Conservation (phyloP, 371 early-diverging fungal genomes). For the Quaeritorhiza haematococci region DNA sequence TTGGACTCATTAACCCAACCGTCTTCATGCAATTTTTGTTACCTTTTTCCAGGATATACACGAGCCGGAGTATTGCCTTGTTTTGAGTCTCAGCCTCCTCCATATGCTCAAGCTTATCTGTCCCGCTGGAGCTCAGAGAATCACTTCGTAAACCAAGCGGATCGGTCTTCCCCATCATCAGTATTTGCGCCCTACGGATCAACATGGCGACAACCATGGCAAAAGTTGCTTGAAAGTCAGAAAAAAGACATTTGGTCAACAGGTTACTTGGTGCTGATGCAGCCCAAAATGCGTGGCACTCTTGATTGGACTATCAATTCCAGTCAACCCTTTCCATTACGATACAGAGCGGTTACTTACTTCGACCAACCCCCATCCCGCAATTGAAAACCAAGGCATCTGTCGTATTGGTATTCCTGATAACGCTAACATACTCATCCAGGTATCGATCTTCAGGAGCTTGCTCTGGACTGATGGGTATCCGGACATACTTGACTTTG, state of each 20-base stretch:
- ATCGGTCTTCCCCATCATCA: constrained; percentile 34
- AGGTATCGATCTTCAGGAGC: constrained; percentile 64
- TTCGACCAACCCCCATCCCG: constrained; percentile 68
- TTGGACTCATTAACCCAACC: neutral
- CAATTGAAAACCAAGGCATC: constrained; percentile 69
- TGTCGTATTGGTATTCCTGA: constrained; percentile 38
- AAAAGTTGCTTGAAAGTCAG: constrained; percentile 50
- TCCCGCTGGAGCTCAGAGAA: constrained; percentile 15
- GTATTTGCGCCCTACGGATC: constrained; percentile 52
- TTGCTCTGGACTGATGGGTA: constrained; percentile 65
- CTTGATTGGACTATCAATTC: neutral
- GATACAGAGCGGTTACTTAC: constrained; percentile 34
- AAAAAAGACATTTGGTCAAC: neutral
- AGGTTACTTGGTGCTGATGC: neutral
- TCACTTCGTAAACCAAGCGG: constrained; percentile 27
- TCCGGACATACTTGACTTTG: constrained; percentile 51
- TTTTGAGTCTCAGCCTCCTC: constrained; percentile 45
- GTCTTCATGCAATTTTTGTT: neutral
- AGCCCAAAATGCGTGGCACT: neutral
- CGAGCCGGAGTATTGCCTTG: constrained; percentile 47
- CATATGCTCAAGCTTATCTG: constrained; percentile 24
- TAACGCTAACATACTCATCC: constrained; percentile 60
- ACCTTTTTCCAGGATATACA: constrained; percentile 59
- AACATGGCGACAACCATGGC: constrained; percentile 60
- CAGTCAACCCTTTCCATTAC: neutral